Percentiles rank a stretch among this genome's conserved stretches.
phyloP scores from a whole-genome alignment of 139 green algal genomes.

The Chlorella sp. region DNA sequence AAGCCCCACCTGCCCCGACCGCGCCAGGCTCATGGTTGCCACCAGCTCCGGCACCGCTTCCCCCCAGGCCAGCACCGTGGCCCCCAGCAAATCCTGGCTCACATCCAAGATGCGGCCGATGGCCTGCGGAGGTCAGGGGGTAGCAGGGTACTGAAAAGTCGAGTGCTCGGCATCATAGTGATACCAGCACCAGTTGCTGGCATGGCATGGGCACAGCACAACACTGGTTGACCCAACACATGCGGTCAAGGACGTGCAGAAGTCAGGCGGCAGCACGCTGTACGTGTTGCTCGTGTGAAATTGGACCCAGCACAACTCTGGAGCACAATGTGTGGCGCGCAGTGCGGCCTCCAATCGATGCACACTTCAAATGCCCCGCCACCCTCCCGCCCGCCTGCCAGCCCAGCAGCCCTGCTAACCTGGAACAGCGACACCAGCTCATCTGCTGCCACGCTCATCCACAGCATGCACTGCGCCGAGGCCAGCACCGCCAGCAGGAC shows the following conservation, averaged over 20 bases:
- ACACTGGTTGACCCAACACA: no score
- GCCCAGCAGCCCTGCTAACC: background rate
- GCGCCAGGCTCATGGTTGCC: conserved; percentile 42
- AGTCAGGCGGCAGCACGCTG: no score
- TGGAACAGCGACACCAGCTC: conserved; percentile 59
- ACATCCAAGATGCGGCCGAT: conserved; percentile 48
- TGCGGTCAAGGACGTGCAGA: no score
- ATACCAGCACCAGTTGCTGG: no score
- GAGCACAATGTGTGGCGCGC: no score
- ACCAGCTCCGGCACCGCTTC: conserved; percentile 61
- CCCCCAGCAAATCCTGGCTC: conserved; percentile 52
- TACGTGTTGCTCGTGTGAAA: no score
- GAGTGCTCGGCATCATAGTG: background rate
- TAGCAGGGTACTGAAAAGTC: background rate
- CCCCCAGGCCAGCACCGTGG: conserved; percentile 63
- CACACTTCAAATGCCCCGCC: no score
- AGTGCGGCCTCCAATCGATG: no score
- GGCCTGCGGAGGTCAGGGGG: background rate
- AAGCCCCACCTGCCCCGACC: conserved; percentile 14
- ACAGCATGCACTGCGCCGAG: conserved; percentile 44
- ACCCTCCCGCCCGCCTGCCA: no score
- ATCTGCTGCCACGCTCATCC: conserved; percentile 46
- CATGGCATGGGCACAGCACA: no score
- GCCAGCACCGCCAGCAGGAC: conserved; percentile 13
- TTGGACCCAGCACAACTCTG: no score